Base-by-base conservation (phyloP, 2,329 filamentous ascomycete species). In the Nigrograna mackinnonii region DNA sequence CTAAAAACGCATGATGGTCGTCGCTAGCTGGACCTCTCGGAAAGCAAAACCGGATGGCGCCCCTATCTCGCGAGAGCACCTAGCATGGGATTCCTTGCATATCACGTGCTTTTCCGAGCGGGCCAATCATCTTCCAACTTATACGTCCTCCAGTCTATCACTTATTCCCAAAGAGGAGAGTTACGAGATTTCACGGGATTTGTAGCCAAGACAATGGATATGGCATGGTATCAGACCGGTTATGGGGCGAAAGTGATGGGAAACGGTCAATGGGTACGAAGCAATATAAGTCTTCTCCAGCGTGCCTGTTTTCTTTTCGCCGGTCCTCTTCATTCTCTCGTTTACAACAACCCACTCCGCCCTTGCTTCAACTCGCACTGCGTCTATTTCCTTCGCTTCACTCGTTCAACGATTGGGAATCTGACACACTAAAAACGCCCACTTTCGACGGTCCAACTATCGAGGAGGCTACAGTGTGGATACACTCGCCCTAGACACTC, bases 121-220 rank as follows among this genome's bases (percentile, higher is more conserved):
- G 18, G 22, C 18, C 9, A 22, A 37, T 28, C 19, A 22, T 16
- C 20, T 16, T 19, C 18, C 5, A 6, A 24, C 5, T 7, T 39
- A 26, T 31, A 4, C 6, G 17, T 6, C n/a, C 12, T 17, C 13
- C 4, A 14, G 14, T 14, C 24, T 14, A 28, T 14, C 24, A 11
- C 11, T 11, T 14, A 12, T 28, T 14, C 24, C 24, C 24, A 28
- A 28, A 28, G 24, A 28, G 24, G 24, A 28, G 14, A 28, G 11
- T 11, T 28, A 28, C 24, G 24, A 28, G 24, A 28, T 28, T 28
- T 28, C 24, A 28, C 24, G 24, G 11, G 24, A 28, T 52, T 37
- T 45, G 35, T 51, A 35, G 39, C 19, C 35, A 42, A 35, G 37
- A 46, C 45, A 47, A 34, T 39, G 45, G 46, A 34, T 52, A 46